These are phyloP conservation scores for Tetracladium maxilliforme DNA, from an alignment of 2,329 filamentous ascomycete species.

Conservation along the genomic window DNA sequence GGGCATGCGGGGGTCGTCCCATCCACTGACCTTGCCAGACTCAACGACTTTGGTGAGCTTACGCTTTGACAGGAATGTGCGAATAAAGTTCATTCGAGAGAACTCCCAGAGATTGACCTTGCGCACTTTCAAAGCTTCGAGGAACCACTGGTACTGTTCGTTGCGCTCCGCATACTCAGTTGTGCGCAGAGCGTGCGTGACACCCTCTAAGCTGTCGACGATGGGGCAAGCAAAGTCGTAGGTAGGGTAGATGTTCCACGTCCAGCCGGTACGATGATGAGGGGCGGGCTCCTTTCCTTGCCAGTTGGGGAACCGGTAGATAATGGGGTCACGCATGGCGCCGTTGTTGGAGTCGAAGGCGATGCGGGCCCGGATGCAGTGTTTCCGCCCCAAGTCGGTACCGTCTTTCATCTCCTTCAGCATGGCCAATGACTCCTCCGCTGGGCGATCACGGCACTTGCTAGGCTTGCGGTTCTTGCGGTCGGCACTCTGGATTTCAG, in stretches of 20 bases:
- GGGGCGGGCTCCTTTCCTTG: constrained; percentile 15
- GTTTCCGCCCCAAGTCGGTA: constrained; percentile 60
- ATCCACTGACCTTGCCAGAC: constrained; percentile 61
- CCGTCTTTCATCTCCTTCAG: constrained; percentile 92
- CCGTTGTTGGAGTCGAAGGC: constrained; percentile 88
- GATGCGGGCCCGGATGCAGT: constrained; percentile 93
- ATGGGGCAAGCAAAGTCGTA: constrained; percentile 81
- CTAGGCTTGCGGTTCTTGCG: constrained; percentile 74
- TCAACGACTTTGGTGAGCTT: constrained; percentile 78
- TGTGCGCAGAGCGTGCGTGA: constrained; percentile 70
- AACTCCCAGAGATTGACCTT: constrained; percentile 79
- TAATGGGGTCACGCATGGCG: constrained; percentile 89
- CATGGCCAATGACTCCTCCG: constrained; percentile 73
- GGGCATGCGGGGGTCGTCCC: constrained; percentile 80
- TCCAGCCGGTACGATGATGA: constrained; percentile 66
- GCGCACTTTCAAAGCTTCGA: constrained; percentile 58
- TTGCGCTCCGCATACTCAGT: constrained; percentile 84
- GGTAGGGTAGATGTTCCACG: constrained; percentile 77
- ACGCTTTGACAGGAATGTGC: constrained; percentile 71
- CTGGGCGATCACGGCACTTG: constrained; percentile 58
- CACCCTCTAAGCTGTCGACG: constrained; percentile 66
- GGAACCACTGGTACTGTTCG: constrained; percentile 77
- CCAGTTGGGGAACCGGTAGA: too few relatives aligned
- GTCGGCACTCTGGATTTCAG: constrained; percentile 76
- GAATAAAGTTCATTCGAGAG: constrained; percentile 70